Base-by-base conservation (phyloP, 441 rosid genomes). In the Viola pubescens region DNA sequence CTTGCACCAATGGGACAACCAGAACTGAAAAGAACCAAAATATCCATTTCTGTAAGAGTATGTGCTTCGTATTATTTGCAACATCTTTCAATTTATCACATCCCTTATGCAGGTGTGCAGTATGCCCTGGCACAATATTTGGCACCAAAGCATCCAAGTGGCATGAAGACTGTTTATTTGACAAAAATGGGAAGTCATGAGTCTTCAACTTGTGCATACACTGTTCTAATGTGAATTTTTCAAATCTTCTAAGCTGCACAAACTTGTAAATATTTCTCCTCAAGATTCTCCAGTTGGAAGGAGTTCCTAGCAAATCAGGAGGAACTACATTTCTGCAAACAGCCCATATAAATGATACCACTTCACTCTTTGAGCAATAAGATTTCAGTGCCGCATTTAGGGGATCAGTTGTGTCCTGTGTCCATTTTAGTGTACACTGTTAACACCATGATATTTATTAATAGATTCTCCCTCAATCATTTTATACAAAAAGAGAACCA, bases 301-400 rank as follows among this genome's bases (percentile, higher is more conserved):
- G 77, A 69, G 77, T 64, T 61, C 98, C 97, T 52, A 94, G 77
- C 78, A 94, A 64, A 60, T 79, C 77, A 48, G 79, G 68, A 67
- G 98, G 98, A 79, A 89, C 66, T 56, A 88, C 65, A 70, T 75
- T 77, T 78, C 86, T 81, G 69, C 84, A 83, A 64, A 72, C 84
- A 72, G 91, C 94, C 97, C 96, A 89, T 74, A 89, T 56, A 72
- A 88, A 94, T 64, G 94, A 85, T 42, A 82, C 83, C 48, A 89
- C 91, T 78, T 86, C 88, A 64, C 73, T 72, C 60, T 77, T 79
- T 6, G 77, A 76, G 82, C 96, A 87, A 66, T 75, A 79, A 9
- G 75, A 68, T 71, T 69, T 80, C 12, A 65, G 50, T 63, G 68
- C 72, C 70, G 75, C 73, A 39, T 58, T 65, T 62, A 65, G 70